phyloP scores from a whole-genome alignment of 179 eudicot species.

The Silene vulgaris region DNA sequence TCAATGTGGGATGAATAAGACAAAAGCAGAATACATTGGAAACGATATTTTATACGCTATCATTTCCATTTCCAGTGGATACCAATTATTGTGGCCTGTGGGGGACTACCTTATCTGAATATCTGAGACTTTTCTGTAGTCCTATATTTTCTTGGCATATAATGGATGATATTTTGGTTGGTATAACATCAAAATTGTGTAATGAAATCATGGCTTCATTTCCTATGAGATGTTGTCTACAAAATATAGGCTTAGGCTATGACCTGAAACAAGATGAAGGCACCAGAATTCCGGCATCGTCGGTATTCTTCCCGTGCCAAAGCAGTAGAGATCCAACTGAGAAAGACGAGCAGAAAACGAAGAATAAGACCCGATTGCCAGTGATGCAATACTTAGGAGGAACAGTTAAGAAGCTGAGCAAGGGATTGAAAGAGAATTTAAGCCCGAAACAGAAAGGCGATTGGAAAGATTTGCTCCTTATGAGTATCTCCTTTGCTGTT shows the following conservation, averaged over 20 bases:
- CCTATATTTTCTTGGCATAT: no score
- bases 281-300: slow-evolving; percentile 16
- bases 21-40: no score
- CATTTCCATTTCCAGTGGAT: no score
- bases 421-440: slow-evolving; percentile 45
- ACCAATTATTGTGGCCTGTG: no score
- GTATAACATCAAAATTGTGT: no score
- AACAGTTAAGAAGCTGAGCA: slow-evolving; percentile 40
- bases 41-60: no score
- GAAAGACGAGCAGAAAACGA: slow-evolving; percentile 25
- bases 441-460: slow-evolving; percentile 84
- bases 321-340: slow-evolving; percentile 23
- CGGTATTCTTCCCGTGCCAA: slow-evolving; percentile 28
- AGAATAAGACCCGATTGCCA: slow-evolving; percentile 15
- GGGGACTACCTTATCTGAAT: no score
- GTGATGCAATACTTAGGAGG: slow-evolving; percentile 14
- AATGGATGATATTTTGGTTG: no score
- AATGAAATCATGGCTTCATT: slow-evolving; percentile 36
- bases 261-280: slow-evolving; percentile 22
- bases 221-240: slow-evolving; percentile 28
- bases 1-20: no score
- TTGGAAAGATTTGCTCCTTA: slow-evolving; percentile 71
- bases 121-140: no score
- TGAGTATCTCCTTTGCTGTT: slow-evolving; percentile 85
- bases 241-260: slow-evolving; percentile 18